Evolutionary conservation across 345 rosid species (phyloP).

Genomic region (Camelina sativa): DNA sequence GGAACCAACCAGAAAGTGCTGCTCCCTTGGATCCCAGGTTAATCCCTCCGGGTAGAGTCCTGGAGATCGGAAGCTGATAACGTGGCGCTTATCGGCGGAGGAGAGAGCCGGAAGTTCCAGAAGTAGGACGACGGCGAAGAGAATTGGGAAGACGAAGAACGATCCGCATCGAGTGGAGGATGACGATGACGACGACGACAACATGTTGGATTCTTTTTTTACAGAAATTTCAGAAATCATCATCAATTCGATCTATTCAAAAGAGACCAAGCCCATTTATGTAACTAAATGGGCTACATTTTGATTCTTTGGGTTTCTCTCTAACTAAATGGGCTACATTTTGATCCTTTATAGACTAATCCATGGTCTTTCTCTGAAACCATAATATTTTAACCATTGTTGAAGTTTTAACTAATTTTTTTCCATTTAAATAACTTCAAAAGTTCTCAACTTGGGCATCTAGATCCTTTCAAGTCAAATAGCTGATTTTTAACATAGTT

Average conservation of each 20-base stretch:
- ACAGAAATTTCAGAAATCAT: neutral
- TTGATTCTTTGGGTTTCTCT: too few species aligned
- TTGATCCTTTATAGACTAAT: too few species aligned
- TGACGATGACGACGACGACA: neutral
- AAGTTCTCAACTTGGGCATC: too few species aligned
- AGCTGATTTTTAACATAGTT: too few species aligned
- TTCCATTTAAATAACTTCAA: too few species aligned
- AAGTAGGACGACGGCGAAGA: constrained; percentile 27
- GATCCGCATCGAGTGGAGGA: constrained; percentile 23
- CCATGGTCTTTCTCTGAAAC: too few species aligned
- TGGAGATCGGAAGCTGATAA: constrained; percentile 66
- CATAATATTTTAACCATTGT: too few species aligned
- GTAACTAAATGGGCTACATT: neutral
- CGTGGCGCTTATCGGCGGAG: constrained; percentile 50
- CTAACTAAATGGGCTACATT: too few species aligned
- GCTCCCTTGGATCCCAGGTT: constrained; percentile 69
- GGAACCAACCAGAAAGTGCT: constrained; percentile 86
- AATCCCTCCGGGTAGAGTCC: constrained; percentile 81
- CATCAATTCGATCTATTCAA: neutral
- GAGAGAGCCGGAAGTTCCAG: constrained; percentile 30
- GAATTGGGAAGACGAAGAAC: neutral
- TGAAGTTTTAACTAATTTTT: too few species aligned
- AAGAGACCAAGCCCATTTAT: neutral
- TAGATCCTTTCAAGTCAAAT: too few species aligned
- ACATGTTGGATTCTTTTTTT: constrained; percentile 35